Percentiles rank a stretch among this genome's conserved stretches.
Conservation (phyloP, 2,329 filamentous ascomycete species). For the Fusarium buharicum region DNA sequence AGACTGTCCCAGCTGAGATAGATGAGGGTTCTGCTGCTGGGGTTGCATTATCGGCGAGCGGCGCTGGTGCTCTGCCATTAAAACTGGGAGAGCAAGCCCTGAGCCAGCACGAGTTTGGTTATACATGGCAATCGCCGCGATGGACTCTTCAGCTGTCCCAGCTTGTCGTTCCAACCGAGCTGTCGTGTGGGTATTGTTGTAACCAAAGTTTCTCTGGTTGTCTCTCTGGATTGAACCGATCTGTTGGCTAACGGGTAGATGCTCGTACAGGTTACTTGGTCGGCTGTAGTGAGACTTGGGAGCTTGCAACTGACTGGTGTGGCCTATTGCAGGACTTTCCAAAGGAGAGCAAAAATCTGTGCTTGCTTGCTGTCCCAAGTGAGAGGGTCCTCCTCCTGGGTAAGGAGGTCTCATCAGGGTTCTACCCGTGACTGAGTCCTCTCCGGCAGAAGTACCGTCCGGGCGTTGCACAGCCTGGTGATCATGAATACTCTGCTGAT, state of each 20-base stretch:
- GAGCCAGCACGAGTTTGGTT: not conserved
- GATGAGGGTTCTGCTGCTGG: constrained; percentile 1
- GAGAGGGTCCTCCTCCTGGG: constrained; percentile 1
- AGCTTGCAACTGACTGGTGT: not conserved
- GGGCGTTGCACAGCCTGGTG: not conserved
- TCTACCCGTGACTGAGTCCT: not conserved
- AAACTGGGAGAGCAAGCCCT: not conserved
- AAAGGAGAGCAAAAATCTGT: not conserved
- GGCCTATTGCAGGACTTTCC: not conserved
- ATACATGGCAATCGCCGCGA: constrained; percentile 8
- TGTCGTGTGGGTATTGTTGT: constrained; percentile 5
- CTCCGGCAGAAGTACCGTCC: not conserved
- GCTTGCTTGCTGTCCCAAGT: constrained; percentile 8
- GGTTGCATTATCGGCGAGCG: not conserved
- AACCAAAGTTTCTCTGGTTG: constrained; percentile 1
- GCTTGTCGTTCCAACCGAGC: constrained; percentile 23
- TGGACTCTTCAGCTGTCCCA: constrained; percentile 31
- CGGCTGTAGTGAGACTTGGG: not conserved
- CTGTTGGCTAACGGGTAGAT: constrained; percentile 2
- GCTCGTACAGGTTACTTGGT: constrained; percentile 3
- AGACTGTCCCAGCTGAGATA: not conserved
- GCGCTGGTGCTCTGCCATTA: not conserved
- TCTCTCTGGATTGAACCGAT: constrained; percentile 1
- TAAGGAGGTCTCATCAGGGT: constrained; percentile 9
- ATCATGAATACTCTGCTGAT: not conserved